Conservation (phyloP, 169 alveolate species). For the Eimeria acervulina region DNA sequence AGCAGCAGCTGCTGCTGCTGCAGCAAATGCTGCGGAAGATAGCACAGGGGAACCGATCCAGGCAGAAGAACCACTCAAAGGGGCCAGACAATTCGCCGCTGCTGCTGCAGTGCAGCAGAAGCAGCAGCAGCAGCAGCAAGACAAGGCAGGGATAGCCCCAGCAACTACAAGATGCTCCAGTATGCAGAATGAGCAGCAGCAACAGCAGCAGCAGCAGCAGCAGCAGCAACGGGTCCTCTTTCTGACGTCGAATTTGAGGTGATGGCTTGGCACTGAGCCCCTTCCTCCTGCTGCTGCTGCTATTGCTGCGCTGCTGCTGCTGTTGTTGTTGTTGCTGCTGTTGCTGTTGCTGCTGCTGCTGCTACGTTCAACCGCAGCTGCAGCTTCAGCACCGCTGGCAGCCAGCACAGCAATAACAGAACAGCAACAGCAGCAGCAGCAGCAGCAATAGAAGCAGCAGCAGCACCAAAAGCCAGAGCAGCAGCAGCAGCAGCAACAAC, state of each 20-base stretch:
- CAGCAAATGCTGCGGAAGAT: constrained; percentile 14
- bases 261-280: not conserved
- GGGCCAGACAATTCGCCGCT: not conserved
- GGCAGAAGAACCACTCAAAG: constrained; percentile 23
- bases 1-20: constrained; percentile 9
- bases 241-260: constrained; percentile 49
- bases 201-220: constrained; percentile 63
- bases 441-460: not conserved
- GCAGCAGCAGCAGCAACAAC: not conserved
- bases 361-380: not conserved
- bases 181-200: not conserved
- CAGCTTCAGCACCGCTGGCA: too few relatives aligned
- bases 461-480: not conserved
- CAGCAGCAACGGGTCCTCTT: constrained; percentile 47
- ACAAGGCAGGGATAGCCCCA: not conserved
- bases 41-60: not conserved
- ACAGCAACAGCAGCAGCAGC: constrained; percentile 9
- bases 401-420: not conserved
- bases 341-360: constrained; percentile 9
- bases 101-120: not conserved
- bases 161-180: not conserved
- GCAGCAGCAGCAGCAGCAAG: constrained; percentile 49
- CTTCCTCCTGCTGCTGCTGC: too few relatives aligned
- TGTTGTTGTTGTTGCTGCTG: not conserved
- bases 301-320: constrained; percentile 62